These are phyloP conservation scores for Gleditsia sinensis DNA, from an alignment of 306 rosid genomes.

Conservation along the genomic window DNA sequence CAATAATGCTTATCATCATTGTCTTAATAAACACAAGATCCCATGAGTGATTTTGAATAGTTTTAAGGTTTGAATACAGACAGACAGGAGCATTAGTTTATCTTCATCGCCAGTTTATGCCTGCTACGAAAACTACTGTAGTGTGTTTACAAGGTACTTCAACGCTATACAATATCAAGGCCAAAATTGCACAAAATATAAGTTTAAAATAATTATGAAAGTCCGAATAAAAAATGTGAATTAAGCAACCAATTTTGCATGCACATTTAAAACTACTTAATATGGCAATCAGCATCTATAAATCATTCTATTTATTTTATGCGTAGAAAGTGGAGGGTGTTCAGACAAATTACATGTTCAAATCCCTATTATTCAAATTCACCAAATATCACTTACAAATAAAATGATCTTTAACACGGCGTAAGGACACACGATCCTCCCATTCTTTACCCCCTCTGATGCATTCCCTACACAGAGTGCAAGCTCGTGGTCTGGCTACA, in stretches of 20 bases:
- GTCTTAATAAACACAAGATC: not conserved
- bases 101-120: not conserved
- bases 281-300: not conserved
- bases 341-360: not conserved
- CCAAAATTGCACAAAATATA: not conserved
- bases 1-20: slow-evolving; percentile 4
- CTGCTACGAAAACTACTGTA: not conserved
- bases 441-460: slow-evolving; percentile 87
- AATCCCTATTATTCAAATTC: not conserved
- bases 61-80: not conserved
- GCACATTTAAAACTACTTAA: slow-evolving; percentile 3
- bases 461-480: slow-evolving; percentile 97
- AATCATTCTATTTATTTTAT: not conserved
- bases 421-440: slow-evolving; percentile 78
- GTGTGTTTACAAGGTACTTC: not conserved
- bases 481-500: slow-evolving; percentile 68
- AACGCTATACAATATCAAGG: not conserved
- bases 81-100: not conserved
- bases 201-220: not conserved
- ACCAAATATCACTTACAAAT: slow-evolving; percentile 69
- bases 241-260: not conserved
- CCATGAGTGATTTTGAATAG: not conserved
- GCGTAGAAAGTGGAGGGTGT: too few species aligned
- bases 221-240: not conserved
- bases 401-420: slow-evolving; percentile 89